Percentiles rank a stretch among this genome's conserved stretches.
Conservation (phyloP, 805 yeast species). For the Ogataea saltuana region DNA sequence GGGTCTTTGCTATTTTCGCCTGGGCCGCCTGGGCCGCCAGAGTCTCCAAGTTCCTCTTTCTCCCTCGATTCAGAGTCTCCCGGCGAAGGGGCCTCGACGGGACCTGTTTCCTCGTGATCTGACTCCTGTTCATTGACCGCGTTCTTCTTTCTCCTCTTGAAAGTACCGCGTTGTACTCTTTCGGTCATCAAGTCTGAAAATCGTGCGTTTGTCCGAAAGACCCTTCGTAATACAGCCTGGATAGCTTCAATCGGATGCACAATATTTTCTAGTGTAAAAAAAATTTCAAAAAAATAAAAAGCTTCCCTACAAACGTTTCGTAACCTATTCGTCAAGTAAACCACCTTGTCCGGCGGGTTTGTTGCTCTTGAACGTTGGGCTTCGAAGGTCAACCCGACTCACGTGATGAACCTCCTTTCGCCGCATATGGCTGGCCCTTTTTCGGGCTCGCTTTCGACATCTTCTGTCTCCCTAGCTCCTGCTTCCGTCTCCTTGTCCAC, state of each 20-base stretch:
- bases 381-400: too few species aligned
- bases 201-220: not conserved
- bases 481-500: conserved; percentile 10
- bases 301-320: not conserved
- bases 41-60: conserved; percentile 5
- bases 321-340: not conserved
- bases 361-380: too few species aligned
- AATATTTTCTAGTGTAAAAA: too few species aligned
- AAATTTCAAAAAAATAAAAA: conserved; percentile 8
- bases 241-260: too few species aligned
- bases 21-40: too few species aligned
- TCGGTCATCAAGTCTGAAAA: not conserved
- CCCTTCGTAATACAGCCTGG: too few species aligned
- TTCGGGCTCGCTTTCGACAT: conserved; percentile 2
- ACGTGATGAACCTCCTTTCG: conserved; percentile 6
- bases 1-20: not conserved
- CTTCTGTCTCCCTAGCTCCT: conserved; percentile 9
- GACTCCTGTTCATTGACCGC: conserved; percentile 6
- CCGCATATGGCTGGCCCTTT: conserved; percentile 6
- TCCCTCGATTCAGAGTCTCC: not conserved
- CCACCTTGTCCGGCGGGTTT: not conserved
- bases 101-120: not conserved
- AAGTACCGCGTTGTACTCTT: conserved; percentile 18
- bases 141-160: conserved; percentile 21
- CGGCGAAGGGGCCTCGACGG: not conserved